phyloP scores from a whole-genome alignment of 371 early-diverging fungal species.

The Mucor piriformis region DNA sequence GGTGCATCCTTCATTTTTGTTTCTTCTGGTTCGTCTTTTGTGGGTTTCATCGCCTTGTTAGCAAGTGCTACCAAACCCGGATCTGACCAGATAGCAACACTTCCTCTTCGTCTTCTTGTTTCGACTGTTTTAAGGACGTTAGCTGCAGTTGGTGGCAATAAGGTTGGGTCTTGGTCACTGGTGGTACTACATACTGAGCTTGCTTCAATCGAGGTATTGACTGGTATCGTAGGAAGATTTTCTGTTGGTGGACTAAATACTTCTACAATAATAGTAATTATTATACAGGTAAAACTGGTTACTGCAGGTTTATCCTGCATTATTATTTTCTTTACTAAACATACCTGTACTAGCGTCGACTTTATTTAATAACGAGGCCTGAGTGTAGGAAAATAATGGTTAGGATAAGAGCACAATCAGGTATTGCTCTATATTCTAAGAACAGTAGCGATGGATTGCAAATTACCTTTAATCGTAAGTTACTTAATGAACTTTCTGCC shows the following conservation, averaged over 20 bases:
- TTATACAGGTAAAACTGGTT: not conserved
- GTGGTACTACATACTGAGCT: slow-evolving; percentile 47
- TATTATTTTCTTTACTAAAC: not conserved
- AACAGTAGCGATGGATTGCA: not conserved
- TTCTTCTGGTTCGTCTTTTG: slow-evolving; percentile 6
- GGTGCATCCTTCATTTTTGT: not conserved
- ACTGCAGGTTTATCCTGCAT: not conserved
- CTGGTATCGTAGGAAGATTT: not conserved
- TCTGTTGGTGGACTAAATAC: not conserved
- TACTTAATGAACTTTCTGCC: slow-evolving; percentile 27
- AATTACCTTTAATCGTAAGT: slow-evolving; percentile 33
- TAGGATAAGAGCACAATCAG: not conserved
- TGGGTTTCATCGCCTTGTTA: slow-evolving; percentile 19
- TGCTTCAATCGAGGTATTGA: slow-evolving; percentile 19
- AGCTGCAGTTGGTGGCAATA: slow-evolving; percentile 28
- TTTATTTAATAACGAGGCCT: slow-evolving; percentile 10
- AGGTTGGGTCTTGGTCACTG: slow-evolving; percentile 50
- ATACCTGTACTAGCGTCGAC: slow-evolving; percentile 6
- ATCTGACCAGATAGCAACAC: slow-evolving; percentile 87
- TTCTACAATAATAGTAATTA: not conserved
- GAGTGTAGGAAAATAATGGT: not conserved
- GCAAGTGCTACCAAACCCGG: slow-evolving; percentile 65
- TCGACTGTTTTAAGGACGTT: slow-evolving; percentile 39
- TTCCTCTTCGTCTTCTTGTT: slow-evolving; percentile 62
- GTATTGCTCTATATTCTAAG: not conserved